Evolutionary conservation across 2,329 filamentous ascomycete genomes (phyloP).

Genomic region (Fusarium continuum): DNA sequence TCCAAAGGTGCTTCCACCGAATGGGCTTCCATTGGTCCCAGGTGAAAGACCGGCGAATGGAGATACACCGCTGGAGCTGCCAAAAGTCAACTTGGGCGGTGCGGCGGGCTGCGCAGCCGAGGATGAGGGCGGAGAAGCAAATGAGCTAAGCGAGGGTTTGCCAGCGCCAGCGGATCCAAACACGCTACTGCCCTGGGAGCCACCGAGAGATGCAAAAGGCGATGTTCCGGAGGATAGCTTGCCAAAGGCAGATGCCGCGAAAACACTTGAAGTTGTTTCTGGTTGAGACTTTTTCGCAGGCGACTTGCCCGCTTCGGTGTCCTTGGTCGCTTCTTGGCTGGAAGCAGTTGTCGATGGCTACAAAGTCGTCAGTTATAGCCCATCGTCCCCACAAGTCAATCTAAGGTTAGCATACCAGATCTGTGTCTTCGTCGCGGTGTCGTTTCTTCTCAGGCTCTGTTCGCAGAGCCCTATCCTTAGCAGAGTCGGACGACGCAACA

Average conservation of each 20-base stretch:
- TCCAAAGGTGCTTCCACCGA: constrained; percentile 53
- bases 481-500: constrained; percentile 54
- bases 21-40: constrained; percentile 52
- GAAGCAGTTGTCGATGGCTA: constrained; percentile 33
- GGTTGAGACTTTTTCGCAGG: constrained; percentile 40
- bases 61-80: constrained; percentile 52
- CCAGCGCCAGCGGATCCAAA: constrained; percentile 57
- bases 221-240: constrained; percentile 71
- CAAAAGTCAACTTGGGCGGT: constrained; percentile 61
- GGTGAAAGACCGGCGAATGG: constrained; percentile 59
- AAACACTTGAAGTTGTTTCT: constrained; percentile 67
- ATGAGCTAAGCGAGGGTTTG: constrained; percentile 48
- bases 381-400: background rate
- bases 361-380: constrained; percentile 17
- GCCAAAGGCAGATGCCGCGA: constrained; percentile 74
- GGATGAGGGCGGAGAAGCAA: constrained; percentile 44
- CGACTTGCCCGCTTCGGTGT: constrained; percentile 36
- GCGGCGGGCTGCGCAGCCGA: constrained; percentile 41
- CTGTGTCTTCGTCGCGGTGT: constrained; percentile 60
- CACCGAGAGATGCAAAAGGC: constrained; percentile 68
- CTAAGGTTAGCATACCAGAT: constrained; percentile 45
- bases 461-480: constrained; percentile 58
- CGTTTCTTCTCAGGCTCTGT: constrained; percentile 72
- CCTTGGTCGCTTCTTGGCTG: constrained; percentile 34
- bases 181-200: constrained; percentile 56